Evolutionary conservation across 2,329 filamentous ascomycete species (phyloP).

Genomic region (Rutstroemia sp.): DNA sequence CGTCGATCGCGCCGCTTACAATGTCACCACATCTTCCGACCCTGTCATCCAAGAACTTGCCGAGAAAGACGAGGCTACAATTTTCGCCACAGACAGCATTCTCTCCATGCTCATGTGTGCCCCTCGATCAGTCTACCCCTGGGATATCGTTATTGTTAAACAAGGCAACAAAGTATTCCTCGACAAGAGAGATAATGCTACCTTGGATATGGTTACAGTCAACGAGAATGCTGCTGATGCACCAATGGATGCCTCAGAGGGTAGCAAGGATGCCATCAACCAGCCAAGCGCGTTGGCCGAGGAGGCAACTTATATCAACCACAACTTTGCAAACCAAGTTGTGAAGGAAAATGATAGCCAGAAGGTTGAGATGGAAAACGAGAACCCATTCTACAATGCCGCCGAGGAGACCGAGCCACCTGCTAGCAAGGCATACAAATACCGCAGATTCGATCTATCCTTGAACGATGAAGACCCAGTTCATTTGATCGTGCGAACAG

Average conservation of each 20-base stretch:
- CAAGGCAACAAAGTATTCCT: slow-evolving; percentile 97
- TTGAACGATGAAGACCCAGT: slow-evolving; percentile 86
- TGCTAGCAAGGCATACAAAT: slow-evolving; percentile 96
- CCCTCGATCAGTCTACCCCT: slow-evolving; percentile 92
- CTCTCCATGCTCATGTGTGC: slow-evolving; percentile 99
- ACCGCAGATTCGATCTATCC: slow-evolving; percentile 92
- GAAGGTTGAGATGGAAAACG: slow-evolving; percentile 78
- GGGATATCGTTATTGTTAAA: slow-evolving; percentile 92
- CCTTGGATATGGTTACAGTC: slow-evolving; percentile 94
- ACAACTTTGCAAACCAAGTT: slow-evolving; percentile 97
- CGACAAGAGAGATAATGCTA: slow-evolving; percentile 94
- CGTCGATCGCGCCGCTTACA: slow-evolving; percentile 93
- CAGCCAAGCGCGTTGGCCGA: slow-evolving; percentile 87
- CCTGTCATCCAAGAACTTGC: slow-evolving; percentile 95
- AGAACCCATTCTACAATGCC: slow-evolving; percentile 96
- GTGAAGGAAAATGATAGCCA: slow-evolving; percentile 72
- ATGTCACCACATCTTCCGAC: slow-evolving; percentile 93
- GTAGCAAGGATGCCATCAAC: slow-evolving; percentile 92
- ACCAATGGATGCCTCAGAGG: slow-evolving; percentile 83
- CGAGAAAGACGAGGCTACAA: slow-evolving; percentile 90
- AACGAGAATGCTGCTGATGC: slow-evolving; percentile 98
- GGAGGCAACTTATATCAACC: slow-evolving; percentile 99
- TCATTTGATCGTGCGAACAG: slow-evolving; percentile 86
- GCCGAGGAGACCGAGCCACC: slow-evolving; percentile 88
- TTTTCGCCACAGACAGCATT: slow-evolving; percentile 95